phyloP scores from a whole-genome alignment of 2,329 filamentous ascomycete genomes.

The Tolypocladium album region DNA sequence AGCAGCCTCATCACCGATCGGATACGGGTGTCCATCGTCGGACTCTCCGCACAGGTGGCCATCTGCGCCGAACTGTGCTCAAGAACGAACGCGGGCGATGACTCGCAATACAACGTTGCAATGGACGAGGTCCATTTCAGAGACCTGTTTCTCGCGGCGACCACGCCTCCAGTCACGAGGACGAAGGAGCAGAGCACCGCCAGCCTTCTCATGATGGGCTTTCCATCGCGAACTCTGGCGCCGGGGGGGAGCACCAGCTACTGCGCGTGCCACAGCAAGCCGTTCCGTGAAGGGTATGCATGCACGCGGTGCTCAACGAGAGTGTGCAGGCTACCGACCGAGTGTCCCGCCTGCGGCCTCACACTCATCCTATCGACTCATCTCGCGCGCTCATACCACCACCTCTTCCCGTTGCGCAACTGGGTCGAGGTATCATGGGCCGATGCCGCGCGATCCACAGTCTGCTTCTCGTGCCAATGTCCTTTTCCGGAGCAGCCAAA shows the following conservation, averaged over 20 bases:
- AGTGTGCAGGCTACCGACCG: constrained; percentile 80
- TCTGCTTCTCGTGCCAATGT: constrained; percentile 71
- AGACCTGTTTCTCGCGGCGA: constrained; percentile 79
- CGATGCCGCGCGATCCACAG: constrained; percentile 47
- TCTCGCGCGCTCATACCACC: constrained; percentile 84
- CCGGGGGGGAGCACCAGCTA: constrained; percentile 54
- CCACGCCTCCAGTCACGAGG: constrained; percentile 78
- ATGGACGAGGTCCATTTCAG: constrained; percentile 68
- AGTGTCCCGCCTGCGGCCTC: constrained; percentile 83
- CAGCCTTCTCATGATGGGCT: constrained; percentile 91
- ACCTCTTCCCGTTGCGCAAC: constrained; percentile 80
- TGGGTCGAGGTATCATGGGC: constrained; percentile 87
- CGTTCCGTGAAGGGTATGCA: constrained; percentile 74
- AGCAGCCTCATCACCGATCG: constrained; percentile 65
- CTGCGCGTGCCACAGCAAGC: constrained; percentile 83
- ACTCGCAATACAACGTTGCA: constrained; percentile 68
- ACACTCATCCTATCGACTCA: constrained; percentile 93
- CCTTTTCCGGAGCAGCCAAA: constrained; percentile 50
- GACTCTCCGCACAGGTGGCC: constrained; percentile 81
- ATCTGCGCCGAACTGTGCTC: constrained; percentile 83
- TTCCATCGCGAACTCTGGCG: constrained; percentile 76
- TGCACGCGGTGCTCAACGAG: constrained; percentile 84
- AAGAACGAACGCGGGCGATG: constrained; percentile 77
- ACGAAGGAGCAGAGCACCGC: constrained; percentile 47
- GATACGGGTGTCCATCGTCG: constrained; percentile 81